Percentiles rank a stretch among this genome's conserved stretches.
These are phyloP conservation scores for Gymnopus androsaceus DNA, from an alignment of 1,284 basidiomycete genomes.

Conservation along the genomic window DNA sequence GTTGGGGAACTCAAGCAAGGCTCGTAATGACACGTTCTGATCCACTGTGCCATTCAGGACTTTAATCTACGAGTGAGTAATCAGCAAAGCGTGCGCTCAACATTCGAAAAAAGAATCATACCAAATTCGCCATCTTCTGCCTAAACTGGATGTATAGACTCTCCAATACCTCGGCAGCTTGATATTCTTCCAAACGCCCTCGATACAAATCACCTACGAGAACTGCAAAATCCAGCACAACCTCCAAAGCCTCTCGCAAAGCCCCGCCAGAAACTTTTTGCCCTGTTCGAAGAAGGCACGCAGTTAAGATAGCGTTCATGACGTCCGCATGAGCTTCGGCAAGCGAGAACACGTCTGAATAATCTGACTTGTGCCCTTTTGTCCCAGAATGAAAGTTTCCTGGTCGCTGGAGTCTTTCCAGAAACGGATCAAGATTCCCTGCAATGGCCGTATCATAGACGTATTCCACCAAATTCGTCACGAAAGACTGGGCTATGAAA, in stretches of 20 bases:
- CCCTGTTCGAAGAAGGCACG: slow-evolving; percentile 74
- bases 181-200: slow-evolving; percentile 57
- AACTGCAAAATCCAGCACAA: slow-evolving; percentile 72
- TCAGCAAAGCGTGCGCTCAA: neutral
- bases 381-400: slow-evolving; percentile 10
- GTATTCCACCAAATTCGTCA: slow-evolving; percentile 65
- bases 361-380: slow-evolving; percentile 31
- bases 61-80: slow-evolving; percentile 32
- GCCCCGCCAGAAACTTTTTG: slow-evolving; percentile 71
- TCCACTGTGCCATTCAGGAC: slow-evolving; percentile 46
- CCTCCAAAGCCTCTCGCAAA: slow-evolving; percentile 64
- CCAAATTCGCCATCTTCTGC: slow-evolving; percentile 57
- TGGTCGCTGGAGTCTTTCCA: slow-evolving; percentile 33
- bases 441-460: slow-evolving; percentile 78
- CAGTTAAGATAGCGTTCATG: slow-evolving; percentile 75
- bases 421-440: slow-evolving; percentile 72
- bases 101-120: slow-evolving; percentile 38
- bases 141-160: slow-evolving; percentile 58
- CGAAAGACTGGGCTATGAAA: slow-evolving; percentile 72
- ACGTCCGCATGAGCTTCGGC: slow-evolving; percentile 69
- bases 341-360: slow-evolving; percentile 77
- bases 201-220: slow-evolving; percentile 64
- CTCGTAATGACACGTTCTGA: slow-evolving; percentile 30
- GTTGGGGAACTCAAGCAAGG: slow-evolving; percentile 21
- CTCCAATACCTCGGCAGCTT: slow-evolving; percentile 56